Conservation (phyloP, 176 grass and related monocot species). For the Oryza nivara region DNA sequence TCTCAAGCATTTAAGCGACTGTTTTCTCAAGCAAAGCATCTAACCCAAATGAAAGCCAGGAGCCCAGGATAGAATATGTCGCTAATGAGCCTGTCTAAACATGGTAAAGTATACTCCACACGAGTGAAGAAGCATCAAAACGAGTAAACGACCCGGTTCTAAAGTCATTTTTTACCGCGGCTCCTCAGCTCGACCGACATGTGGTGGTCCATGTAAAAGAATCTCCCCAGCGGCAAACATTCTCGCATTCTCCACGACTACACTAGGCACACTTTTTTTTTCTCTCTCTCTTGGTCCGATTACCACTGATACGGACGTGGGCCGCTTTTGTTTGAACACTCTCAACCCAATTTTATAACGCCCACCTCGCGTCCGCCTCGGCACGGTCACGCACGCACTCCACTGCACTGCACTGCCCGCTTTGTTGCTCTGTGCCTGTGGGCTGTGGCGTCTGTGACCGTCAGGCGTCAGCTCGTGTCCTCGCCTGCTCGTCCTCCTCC, state of each 20-base stretch:
- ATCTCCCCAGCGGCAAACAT: constrained; percentile 45
- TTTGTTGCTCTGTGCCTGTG: constrained; percentile 22
- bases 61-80: not conserved
- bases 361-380: constrained; percentile 49
- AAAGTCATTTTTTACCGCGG: constrained; percentile 2
- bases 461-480: constrained; percentile 39
- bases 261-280: too few species aligned
- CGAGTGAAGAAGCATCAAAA: not conserved
- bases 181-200: not conserved
- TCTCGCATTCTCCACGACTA: constrained; percentile 8
- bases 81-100: not conserved
- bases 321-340: constrained; percentile 31
- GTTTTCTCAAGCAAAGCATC: constrained; percentile 21
- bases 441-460: constrained; percentile 8
- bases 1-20: not conserved
- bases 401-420: constrained; percentile 22
- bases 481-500: not conserved
- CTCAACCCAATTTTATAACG: constrained; percentile 44
- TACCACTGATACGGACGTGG: constrained; percentile 49
- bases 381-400: constrained; percentile 25
- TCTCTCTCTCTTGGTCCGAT: not conserved
- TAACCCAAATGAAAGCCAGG: not conserved
- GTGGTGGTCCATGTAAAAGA: constrained; percentile 23
- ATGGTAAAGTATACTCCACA: not conserved
- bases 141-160: not conserved